Base-by-base conservation (phyloP, 331 rosid genomes). In the Prunus yedoensis region DNA sequence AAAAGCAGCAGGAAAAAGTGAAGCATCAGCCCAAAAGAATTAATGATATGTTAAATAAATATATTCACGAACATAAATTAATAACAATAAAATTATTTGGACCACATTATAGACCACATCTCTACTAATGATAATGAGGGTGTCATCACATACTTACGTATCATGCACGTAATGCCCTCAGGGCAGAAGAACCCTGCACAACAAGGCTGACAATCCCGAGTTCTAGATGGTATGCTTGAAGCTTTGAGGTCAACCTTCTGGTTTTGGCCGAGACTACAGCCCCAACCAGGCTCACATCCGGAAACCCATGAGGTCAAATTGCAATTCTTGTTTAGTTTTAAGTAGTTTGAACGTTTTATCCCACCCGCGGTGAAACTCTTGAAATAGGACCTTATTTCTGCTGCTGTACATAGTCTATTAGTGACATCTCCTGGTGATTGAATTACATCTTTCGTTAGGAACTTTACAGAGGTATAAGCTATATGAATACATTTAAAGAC, bases 241-340 rank as follows among this genome's bases (percentile, higher is more conserved):
- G 66, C 70, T 83, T 83, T 86, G 13, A 89, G 80, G 63, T 89
- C 93, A 76, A 86, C 69, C 47, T 30, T 81, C 15, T 70, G 54
- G 71, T 51, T 15, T 35, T 41, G 4, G 53, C 67, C 69, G 2
- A 79, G 72, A 79, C 87, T 86, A 78, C 97, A 91, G 76, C 92
- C 86, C 97, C 97, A 91, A 68, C 97, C 96, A 76, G 97, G 93
- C 73, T 91, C 97, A 60, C 97, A 91, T 68, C 97, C 97, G 28
- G 87, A 65, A 65, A 56, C 76, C 97, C 97, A 91, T 23, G 90
- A 82, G 38, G 85, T 80, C 87, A 88, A 83, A 70, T 91, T 91
- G 87, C 96, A 91, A 71, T 89, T 91, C 84, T 23, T 68, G 80
- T 91, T 91, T 20, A 93, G 96, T 81, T 81, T 87, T 73, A 91